These are phyloP conservation scores for Termitomyces sp. DNA, from an alignment of 768 basidiomycete species.

Conservation along the genomic window DNA sequence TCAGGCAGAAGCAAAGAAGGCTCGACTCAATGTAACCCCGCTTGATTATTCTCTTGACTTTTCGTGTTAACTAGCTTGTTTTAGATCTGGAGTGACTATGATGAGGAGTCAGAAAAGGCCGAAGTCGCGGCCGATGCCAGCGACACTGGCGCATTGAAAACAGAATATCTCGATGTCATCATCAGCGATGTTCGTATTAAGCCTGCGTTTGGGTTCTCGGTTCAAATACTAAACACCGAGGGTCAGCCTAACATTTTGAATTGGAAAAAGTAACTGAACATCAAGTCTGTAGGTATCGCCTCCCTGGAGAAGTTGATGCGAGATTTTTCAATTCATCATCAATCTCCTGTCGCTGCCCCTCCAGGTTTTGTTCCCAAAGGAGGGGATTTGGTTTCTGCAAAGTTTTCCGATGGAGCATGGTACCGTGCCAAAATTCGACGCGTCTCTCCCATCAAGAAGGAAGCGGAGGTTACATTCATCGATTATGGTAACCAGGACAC, in stretches of 20 bases:
- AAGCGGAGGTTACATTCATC: conserved; percentile 94
- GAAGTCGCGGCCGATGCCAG: conserved; percentile 45
- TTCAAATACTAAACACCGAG: conserved; percentile 90
- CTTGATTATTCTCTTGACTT: neutral
- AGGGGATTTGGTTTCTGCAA: conserved; percentile 91
- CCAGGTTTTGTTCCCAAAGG: conserved; percentile 76
- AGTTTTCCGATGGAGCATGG: conserved; percentile 93
- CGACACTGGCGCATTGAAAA: conserved; percentile 56
- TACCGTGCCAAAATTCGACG: conserved; percentile 92
- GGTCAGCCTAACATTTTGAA: conserved; percentile 42
- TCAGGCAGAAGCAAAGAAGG: conserved; percentile 79
- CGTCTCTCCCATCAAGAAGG: conserved; percentile 84
- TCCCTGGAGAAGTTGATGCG: conserved; percentile 92
- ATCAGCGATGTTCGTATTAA: conserved; percentile 80
- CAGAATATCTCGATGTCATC: conserved; percentile 91
- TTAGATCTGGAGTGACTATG: conserved; percentile 87
- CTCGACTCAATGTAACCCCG: conserved; percentile 67
- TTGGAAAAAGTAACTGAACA: neutral
- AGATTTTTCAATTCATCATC: conserved; percentile 89
- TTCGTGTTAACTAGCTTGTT: conserved; percentile 2
- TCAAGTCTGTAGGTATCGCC: conserved; percentile 65
- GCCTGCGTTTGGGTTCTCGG: conserved; percentile 82
- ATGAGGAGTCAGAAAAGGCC: conserved; percentile 65
- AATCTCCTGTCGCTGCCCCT: conserved; percentile 54
- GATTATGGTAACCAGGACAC: conserved; percentile 95